Percentiles rank a stretch among this genome's conserved stretches.
Evolutionary conservation across 345 rosid genomes (phyloP).

Genomic region (Hibiscus mutabilis): DNA sequence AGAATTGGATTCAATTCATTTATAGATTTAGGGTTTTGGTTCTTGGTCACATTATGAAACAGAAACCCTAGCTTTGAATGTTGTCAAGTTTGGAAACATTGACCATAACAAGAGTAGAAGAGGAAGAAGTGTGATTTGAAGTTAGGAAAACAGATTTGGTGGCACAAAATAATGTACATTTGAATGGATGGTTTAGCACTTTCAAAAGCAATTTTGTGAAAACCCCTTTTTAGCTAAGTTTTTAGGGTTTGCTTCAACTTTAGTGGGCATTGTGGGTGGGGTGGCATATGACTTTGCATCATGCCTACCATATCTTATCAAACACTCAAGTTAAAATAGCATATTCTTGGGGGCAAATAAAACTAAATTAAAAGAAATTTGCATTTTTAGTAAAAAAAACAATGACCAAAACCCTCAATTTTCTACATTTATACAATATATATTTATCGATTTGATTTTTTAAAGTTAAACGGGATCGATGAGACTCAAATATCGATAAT

Average conservation of each 20-base stretch:
- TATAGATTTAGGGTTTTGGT: neutral
- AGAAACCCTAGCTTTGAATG: neutral
- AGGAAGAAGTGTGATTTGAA: neutral
- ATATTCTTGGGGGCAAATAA: neutral
- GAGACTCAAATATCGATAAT: too few species aligned
- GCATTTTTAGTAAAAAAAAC: neutral
- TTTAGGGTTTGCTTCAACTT: constrained; percentile 4
- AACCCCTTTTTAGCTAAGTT: neutral
- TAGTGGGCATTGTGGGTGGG: constrained; percentile 6
- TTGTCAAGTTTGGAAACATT: neutral
- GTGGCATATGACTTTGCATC: neutral
- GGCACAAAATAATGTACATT: constrained; percentile 10
- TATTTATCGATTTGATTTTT: too few species aligned
- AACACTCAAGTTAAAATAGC: constrained; percentile 3
- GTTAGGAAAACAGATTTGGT: neutral
- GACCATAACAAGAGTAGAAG: neutral
- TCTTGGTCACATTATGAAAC: neutral
- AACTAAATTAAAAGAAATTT: neutral
- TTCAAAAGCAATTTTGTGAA: neutral
- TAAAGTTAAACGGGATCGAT: too few species aligned
- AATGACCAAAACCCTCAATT: neutral
- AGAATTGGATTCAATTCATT: neutral
- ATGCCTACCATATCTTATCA: constrained; percentile 10
- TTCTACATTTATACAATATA: neutral
- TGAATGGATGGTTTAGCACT: neutral